Base-by-base conservation (phyloP, 2,329 filamentous ascomycete genomes). In the Parastagonospora nodorum region DNA sequence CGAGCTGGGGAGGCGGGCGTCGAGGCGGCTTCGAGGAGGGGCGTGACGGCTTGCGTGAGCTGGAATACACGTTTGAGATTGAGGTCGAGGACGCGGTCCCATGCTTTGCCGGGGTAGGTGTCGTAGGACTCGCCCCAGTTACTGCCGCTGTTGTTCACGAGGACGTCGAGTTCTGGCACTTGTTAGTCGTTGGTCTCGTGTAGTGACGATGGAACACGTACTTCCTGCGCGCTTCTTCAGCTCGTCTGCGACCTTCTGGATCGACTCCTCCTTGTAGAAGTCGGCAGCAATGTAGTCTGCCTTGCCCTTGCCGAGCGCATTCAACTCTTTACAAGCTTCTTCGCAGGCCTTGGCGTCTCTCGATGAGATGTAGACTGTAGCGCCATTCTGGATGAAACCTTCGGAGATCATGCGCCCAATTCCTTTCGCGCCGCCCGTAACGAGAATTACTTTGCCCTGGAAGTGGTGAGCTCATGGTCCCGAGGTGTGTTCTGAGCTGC, bases 331-430 rank as follows among this genome's bases (percentile, higher is more conserved):
- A 29, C 75, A 81, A 14, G 86, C 83, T 41, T 87, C 77, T 64
- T 79, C 76, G 73, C 85, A 85, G 24, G 78, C 75, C 37, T 83
- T 84, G 12, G 83, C 84, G 29, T 88, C 86, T 19, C 84, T 80
- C 5, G 84, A 87, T 5, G 84, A 85, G 55, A 90, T 86, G 76
- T 89, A 90, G 5, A 90, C 87, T 55, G 82, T 87, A 12, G 79
- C 80, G 49, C 85, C 84, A 71, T 86, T 87, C 49, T 77, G 68
- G n/a, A 87, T 78, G 72, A 86, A 88, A 50, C 84, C 86, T 49
- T 84, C 77, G 29, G 83, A 82, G 56, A 88, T 88, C 85, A 88
- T 88, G 51, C 82, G 82, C 12, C 86, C 86, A 56, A 88, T 83
- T 57, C 85, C 85, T 66, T 86, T 78, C 4, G 76, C 76, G 30